Conservation (phyloP, 2,329 filamentous ascomycete species). For the Penicillium polonicum region DNA sequence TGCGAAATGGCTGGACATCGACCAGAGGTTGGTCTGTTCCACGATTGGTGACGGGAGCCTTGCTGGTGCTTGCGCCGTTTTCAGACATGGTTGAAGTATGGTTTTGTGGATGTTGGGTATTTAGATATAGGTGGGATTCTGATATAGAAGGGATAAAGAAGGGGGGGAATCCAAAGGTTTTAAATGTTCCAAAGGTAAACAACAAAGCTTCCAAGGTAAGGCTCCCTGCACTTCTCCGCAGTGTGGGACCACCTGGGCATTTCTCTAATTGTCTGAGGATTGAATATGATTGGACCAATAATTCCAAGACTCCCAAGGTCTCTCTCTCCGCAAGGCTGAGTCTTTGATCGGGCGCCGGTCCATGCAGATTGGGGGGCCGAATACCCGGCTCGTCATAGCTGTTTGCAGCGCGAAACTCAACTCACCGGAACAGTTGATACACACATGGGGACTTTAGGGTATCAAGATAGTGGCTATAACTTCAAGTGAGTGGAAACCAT, state of each 20-base stretch:
- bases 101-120: not conserved
- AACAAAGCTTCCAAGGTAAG: not conserved
- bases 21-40: slow-evolving; percentile 52
- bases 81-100: slow-evolving; percentile 27
- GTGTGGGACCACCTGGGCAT: not conserved
- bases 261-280: not conserved
- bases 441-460: not conserved
- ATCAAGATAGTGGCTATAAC: not conserved
- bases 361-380: not conserved
- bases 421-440: not conserved
- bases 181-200: not conserved
- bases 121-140: not conserved
- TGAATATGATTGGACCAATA: not conserved
- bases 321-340: not conserved
- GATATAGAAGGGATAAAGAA: not conserved
- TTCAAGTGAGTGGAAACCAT: not conserved
- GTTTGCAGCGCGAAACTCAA: not conserved
- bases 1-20: slow-evolving; percentile 73
- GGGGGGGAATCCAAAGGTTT: slow-evolving; percentile 1
- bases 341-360: not conserved
- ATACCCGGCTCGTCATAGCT: not conserved
- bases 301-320: not conserved
- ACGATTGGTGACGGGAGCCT: slow-evolving; percentile 29
- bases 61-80: slow-evolving; percentile 34
- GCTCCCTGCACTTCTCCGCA: not conserved